These are phyloP conservation scores for Astragalus membranaceus DNA, from an alignment of 306 rosid genomes.

Conservation along the genomic window DNA sequence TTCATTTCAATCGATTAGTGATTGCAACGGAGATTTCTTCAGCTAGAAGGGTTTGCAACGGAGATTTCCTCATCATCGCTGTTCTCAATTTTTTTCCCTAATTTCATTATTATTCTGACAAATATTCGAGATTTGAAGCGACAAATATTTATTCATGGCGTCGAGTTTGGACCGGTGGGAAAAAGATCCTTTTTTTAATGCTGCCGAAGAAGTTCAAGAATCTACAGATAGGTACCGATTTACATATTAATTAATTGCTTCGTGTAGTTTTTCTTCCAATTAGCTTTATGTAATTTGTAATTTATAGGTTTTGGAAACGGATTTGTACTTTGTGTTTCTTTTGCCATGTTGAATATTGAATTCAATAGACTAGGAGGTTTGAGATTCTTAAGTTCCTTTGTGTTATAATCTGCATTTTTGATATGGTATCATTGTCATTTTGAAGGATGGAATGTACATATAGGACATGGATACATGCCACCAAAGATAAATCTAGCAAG, in stretches of 20 bases:
- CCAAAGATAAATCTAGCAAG: conserved; percentile 41
- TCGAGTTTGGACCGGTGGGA: conserved; percentile 95
- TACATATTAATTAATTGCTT: not conserved
- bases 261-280: not conserved
- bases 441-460: conserved; percentile 85
- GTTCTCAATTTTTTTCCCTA: not conserved
- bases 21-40: not conserved
- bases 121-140: not conserved
- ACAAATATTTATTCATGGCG: conserved; percentile 46
- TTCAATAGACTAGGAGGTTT: not conserved
- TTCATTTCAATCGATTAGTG: not conserved
- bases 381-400: not conserved
- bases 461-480: conserved; percentile 70
- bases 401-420: conserved; percentile 3
- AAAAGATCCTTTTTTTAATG: conserved; percentile 83
- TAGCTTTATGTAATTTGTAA: not conserved
- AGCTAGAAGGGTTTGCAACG: conserved; percentile 20
- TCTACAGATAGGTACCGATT: conserved; percentile 81
- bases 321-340: not conserved
- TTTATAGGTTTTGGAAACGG: not conserved
- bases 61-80: not conserved
- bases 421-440: conserved; percentile 10
- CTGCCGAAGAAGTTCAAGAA: conserved; percentile 96
- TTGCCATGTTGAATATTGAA: not conserved
- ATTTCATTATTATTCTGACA: not conserved